phyloP scores from a whole-genome alignment of 345 rosid species.

The Syzygium aromaticum region DNA sequence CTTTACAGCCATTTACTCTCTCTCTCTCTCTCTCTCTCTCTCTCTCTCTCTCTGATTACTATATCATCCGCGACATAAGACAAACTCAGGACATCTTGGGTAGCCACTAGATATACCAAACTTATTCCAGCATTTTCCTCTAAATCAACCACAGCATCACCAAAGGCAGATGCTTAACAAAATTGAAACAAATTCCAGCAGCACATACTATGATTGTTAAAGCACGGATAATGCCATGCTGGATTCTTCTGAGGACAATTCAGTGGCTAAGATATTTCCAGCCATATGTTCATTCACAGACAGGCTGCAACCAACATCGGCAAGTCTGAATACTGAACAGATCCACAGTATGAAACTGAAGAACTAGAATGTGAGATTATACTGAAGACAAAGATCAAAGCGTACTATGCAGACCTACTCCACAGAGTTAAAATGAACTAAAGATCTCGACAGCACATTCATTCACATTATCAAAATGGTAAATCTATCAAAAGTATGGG shows the following conservation, averaged over 20 bases:
- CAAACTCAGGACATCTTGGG: neutral
- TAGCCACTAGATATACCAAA: neutral
- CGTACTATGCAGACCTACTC: neutral
- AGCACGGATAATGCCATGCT: neutral
- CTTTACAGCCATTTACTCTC: neutral
- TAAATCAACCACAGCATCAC: neutral
- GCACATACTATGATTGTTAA: neutral
- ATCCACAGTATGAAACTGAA: neutral
- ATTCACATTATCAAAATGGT: neutral
- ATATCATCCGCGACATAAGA: neutral
- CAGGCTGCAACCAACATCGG: neutral
- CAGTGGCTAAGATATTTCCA: neutral
- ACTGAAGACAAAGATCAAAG: neutral
- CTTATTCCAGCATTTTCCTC: neutral
- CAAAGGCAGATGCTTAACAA: neutral
- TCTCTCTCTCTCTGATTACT: neutral
- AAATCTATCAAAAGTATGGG: neutral
- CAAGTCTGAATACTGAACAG: neutral
- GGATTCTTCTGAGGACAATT: neutral
- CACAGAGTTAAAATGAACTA: neutral
- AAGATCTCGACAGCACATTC: neutral
- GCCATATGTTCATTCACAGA: neutral
- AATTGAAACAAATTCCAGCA: neutral
- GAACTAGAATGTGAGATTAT: neutral
- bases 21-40: neutral